Evolutionary conservation across 1,139 yeast species (phyloP), one percentile per base, ranked within the genome.

Genomic region (Candida albicans): DNA sequence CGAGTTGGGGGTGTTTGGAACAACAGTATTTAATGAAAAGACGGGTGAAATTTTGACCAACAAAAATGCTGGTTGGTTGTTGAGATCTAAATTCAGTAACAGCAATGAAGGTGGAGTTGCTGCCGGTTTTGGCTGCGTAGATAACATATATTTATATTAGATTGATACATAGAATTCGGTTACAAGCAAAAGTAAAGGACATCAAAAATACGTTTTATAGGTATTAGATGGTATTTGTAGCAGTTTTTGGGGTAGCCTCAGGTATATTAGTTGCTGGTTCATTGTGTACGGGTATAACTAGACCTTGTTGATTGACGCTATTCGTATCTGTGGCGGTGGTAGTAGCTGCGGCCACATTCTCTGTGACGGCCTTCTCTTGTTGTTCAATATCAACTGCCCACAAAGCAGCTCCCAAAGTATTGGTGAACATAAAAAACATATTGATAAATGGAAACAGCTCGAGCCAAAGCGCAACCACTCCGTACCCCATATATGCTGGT

Each of bases 41-140:
- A 61, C 73, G 1, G 84, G 86, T 2, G 73, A 79, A 33, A 69
- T 86, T 8, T 57, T 79, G 38, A 61, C 70, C 39, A 93, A 93
- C 61, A 79, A 80, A 35, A 78, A 79, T 52, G 81, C 90, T 1
- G 98, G 97, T 5, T 88, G 88, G 81, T 73, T 93, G 51, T 70
- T 93, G 54, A 81, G 99, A 65, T 88, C 97, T 2, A 93, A 93
- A 64, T 80, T 90, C 47, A 84, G 88, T 52, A 72, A 85, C 2
- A 86, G 96, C 44, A 83, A 93, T 64, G 99, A 93, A 69, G 99
- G 99, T 40, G 99, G 99, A 32, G 97, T 93, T 29, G 98, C 98
- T 27, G 98, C 99, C 11, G 99, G 99, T 0, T 93, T 87, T 66
- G 99, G 98, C 9, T 90, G 97, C 64, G 89, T 93, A 42, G 99